Evolutionary conservation across 2,329 filamentous ascomycete species (phyloP).

Genomic region (Colletotrichum gigasporum): DNA sequence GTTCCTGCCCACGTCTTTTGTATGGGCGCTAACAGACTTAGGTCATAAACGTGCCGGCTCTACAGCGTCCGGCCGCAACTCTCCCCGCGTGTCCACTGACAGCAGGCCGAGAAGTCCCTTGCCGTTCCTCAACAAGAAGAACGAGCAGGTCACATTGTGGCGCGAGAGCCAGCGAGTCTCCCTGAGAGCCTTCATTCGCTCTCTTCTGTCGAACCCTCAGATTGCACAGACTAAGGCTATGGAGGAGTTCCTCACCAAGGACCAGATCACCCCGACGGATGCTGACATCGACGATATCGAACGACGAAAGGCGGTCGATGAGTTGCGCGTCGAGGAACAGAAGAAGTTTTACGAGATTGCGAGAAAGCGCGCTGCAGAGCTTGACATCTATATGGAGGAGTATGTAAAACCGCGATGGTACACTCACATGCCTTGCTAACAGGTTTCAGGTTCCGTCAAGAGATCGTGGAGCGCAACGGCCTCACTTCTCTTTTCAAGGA

Average conservation of each 20-base stretch:
- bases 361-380: conserved; percentile 84
- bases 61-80: conserved; percentile 45
- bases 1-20: not conserved
- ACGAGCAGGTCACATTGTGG: conserved; percentile 63
- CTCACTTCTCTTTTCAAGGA: conserved; percentile 92
- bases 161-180: conserved; percentile 93
- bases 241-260: conserved; percentile 79
- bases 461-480: conserved; percentile 78
- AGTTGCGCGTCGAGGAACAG: conserved; percentile 90
- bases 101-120: conserved; percentile 42
- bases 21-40: conserved; percentile 32
- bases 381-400: conserved; percentile 99
- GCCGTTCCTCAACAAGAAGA: conserved; percentile 40
- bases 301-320: conserved; percentile 82
- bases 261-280: conserved; percentile 79
- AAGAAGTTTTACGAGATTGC: conserved; percentile 96
- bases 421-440: conserved; percentile 36
- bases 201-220: conserved; percentile 83
- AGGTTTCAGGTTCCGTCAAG: conserved; percentile 65
- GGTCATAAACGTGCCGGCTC: conserved; percentile 43
- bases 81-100: conserved; percentile 58
- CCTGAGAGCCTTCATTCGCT: conserved; percentile 88
- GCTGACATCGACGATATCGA: conserved; percentile 87
- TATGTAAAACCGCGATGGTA: conserved; percentile 42
- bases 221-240: conserved; percentile 86